These are phyloP conservation scores for Anastatica hierochuntica DNA, from an alignment of 345 rosid genomes.

Conservation along the genomic window DNA sequence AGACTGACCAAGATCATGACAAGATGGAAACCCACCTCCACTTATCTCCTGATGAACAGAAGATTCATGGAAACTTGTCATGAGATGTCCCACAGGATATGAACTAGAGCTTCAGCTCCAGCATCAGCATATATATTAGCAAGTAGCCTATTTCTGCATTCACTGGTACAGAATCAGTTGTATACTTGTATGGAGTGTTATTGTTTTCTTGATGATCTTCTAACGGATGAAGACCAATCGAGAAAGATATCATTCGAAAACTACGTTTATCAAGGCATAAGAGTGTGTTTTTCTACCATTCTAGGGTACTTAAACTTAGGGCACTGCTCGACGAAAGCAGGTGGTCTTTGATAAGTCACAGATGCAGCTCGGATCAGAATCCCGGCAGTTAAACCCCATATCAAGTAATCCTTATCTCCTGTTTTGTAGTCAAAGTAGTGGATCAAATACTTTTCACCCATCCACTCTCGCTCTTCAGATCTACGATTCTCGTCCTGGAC, in stretches of 20 bases:
- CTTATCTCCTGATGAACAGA: no score
- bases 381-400: conserved; percentile 75
- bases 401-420: conserved; percentile 37
- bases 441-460: conserved; percentile 49
- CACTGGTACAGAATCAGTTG: conserved; percentile 18
- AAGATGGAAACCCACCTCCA: conserved; percentile 5
- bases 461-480: conserved; percentile 60
- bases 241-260: conserved; percentile 10
- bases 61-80: conserved; percentile 5
- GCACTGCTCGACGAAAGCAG: conserved; percentile 47
- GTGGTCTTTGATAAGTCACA: conserved; percentile 46
- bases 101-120: conserved; percentile 1
- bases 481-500: conserved; percentile 62
- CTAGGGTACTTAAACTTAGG: conserved; percentile 54
- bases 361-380: conserved; percentile 69
- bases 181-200: conserved; percentile 9
- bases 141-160: no score
- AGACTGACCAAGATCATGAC: conserved; percentile 17
- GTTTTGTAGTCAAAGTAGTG: conserved; percentile 55
- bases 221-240: conserved; percentile 1
- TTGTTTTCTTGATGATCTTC: no score
- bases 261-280: conserved; percentile 17
- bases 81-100: conserved; percentile 10
- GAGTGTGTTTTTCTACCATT: conserved; percentile 29
- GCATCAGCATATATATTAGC: no score